A percentile compares a stretch with the other conserved stretches of the same genome.
Evolutionary conservation across 345 rosid species (phyloP).

Genomic region (Camelina hispida): DNA sequence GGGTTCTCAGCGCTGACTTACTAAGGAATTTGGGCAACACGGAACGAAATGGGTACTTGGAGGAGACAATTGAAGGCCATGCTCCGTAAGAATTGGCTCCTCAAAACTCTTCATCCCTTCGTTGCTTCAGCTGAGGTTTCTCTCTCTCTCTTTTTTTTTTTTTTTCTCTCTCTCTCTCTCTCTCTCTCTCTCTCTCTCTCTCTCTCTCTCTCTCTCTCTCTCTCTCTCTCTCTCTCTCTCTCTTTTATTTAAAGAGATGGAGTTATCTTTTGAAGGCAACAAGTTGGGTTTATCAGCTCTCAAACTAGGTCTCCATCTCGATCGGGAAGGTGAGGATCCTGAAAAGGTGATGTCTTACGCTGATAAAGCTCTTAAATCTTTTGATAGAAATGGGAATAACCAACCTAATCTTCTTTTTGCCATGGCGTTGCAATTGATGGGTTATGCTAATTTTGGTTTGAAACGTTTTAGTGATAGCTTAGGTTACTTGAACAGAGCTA

Average conservation of each 20-base stretch:
- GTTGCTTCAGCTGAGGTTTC: conserved; percentile 80
- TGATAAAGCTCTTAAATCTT: conserved; percentile 64
- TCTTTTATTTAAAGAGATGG: conserved; percentile 78
- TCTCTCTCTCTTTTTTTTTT: conserved; percentile 24
- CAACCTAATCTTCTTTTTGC: conserved; percentile 64
- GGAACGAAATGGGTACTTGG: conserved; percentile 58
- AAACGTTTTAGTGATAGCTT: conserved; percentile 81
- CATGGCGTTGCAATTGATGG: conserved; percentile 80
- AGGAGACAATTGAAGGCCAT: conserved; percentile 81
- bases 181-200: too few species aligned
- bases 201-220: too few species aligned
- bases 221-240: too few species aligned
- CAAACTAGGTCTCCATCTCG: conserved; percentile 85
- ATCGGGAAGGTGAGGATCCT: conserved; percentile 85
- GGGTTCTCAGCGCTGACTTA: conserved; percentile 22
- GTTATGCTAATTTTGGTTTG: conserved; percentile 67
- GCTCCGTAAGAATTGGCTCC: conserved; percentile 96
- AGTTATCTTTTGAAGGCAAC: conserved; percentile 63
- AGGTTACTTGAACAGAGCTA: conserved; percentile 80
- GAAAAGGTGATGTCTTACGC: conserved; percentile 68
- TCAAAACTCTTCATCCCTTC: conserved; percentile 88
- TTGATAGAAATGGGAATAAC: conserved; percentile 55
- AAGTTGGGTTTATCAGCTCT: conserved; percentile 79
- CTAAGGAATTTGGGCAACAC: not conserved
- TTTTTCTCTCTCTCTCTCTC: not conserved